Evolutionary conservation across 2,329 filamentous ascomycete genomes (phyloP), one percentile per base, ranked within the genome.

Genomic region (Lachnellula occidentalis): DNA sequence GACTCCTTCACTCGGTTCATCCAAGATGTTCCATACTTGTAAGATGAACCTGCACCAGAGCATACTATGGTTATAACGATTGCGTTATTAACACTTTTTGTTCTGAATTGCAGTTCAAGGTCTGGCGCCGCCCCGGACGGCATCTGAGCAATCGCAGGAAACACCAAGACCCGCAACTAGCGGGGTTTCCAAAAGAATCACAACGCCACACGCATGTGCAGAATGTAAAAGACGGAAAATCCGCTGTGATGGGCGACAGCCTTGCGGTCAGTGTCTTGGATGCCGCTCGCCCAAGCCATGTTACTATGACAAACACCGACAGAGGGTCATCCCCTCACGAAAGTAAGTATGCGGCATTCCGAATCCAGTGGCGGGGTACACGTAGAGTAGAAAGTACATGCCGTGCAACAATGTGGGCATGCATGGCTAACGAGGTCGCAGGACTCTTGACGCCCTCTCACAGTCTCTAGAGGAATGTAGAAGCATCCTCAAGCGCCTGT

Each of bases 141-240:
- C 59, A 19, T 57, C 63, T 14, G 66, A 68, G 52, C 56, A 63
- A 15, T 49, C 62, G 8, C 64, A 62, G 47, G 61, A 66, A 45
- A 50, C 59, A 3, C 66, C 64, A 3, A 68, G 66, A 56, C 61
- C 62, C 22, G 47, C 62, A 4, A 54, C 74, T 24, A 73, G 69
- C 53, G 70, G 70, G 36, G 66, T 70, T 8, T 69, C 72, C 47
- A 78, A 79, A 69, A 74, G 78, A 60, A 78, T 79, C 63, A 80
- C 78, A 36, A 81, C 78, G 55, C 76, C 77, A 24, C 78, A 87
- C 65, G 87, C 87, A 37, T 90, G 87, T 69, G 84, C 87, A 47
- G 86, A 88, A 64, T 90, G 88, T 73, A 85, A 90, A 67, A 79
- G 88, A 62, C 81, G 88, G 58, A 94, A 92, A 71, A 92, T 92